Evolutionary conservation across 2,329 filamentous ascomycete genomes (phyloP).

Genomic region (Parastagonospora nodorum): DNA sequence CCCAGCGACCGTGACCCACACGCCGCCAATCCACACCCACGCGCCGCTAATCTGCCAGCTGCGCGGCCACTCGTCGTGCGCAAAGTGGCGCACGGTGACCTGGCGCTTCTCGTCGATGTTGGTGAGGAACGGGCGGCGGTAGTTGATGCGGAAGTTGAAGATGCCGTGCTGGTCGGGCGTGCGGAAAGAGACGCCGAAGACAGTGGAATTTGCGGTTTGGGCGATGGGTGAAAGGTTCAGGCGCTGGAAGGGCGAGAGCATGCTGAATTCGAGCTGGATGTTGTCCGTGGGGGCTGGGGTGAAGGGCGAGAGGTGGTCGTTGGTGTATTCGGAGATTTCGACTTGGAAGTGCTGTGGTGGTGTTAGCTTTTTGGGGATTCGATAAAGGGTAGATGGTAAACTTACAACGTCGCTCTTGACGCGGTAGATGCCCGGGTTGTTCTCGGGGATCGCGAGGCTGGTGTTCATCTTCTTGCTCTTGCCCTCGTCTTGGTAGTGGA

Average conservation of each 20-base stretch:
- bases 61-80: slow-evolving; percentile 94
- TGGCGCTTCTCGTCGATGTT: slow-evolving; percentile 92
- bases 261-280: slow-evolving; percentile 95
- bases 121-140: slow-evolving; percentile 91
- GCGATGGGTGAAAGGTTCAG: slow-evolving; percentile 67
- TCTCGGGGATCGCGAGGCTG: slow-evolving; percentile 48
- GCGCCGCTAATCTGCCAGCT: slow-evolving; percentile 88
- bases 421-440: slow-evolving; percentile 88
- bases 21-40: slow-evolving; percentile 92
- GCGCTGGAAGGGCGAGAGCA: slow-evolving; percentile 97
- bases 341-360: slow-evolving; percentile 75
- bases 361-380: slow-evolving; percentile 7
- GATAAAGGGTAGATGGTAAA: slow-evolving; percentile 37
- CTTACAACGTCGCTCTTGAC: slow-evolving; percentile 96
- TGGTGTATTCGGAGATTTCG: slow-evolving; percentile 82
- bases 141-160: slow-evolving; percentile 97
- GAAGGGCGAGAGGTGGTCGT: slow-evolving; percentile 77
- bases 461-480: slow-evolving; percentile 54
- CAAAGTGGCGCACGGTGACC: slow-evolving; percentile 93
- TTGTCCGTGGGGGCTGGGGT: slow-evolving; percentile 70
- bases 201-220: slow-evolving; percentile 68
- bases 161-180: slow-evolving; percentile 97
- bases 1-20: slow-evolving; percentile 80
- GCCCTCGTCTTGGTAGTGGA: slow-evolving; percentile 70
- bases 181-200: slow-evolving; percentile 76